Evolutionary conservation across 1,139 yeast genomes (phyloP), one percentile per base, ranked within the genome.

Genomic region (Yamadazyma friedrichii): DNA sequence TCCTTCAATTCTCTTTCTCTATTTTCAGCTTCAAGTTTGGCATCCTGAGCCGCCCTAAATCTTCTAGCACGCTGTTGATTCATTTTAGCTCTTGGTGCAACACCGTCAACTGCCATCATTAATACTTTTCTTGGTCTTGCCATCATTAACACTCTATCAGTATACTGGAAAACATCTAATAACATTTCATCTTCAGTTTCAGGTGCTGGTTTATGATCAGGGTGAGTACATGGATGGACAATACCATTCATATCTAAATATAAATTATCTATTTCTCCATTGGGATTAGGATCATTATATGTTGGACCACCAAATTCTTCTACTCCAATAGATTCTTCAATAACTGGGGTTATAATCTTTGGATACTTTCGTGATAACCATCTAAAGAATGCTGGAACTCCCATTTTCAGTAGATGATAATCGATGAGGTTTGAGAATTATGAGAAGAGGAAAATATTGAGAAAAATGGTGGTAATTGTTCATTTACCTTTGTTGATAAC

Each of bases 61-160:
- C 99, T 81, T 68, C 99, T 82, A 2, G 96, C 82, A 52, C 99
- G 78, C 65, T 93, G 99, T 63, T 93, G 98, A 64, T 94, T 94
- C 98, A 94, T 91, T 64, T 93, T 93, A 34, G 98, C 98, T 56
- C 98, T 74, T 16, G 99, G 99, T 1, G 98, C 98, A 38, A 94
- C 98, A 46, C 98, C 99, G 69, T 94, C 99, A 39, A 94, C 95
- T 1, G 98, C 98, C 63, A 94, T 91, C 79, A 84, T 82, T 44
- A 94, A 73, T 32, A 94, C 82, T 59, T 91, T 89, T 43, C 98
- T 71, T 0, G 99, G 99, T 54, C 97, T 74, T 0, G 96, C 96
- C 94, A 91, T 88, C 69, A 82, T 81, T 42, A 91, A 67, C 9
- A 91, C 96, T 41, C 96, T 73, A 53, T 91, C 94, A 0, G 97